phyloP scores from a whole-genome alignment of 345 rosid genomes.

The Turritis glabra region DNA sequence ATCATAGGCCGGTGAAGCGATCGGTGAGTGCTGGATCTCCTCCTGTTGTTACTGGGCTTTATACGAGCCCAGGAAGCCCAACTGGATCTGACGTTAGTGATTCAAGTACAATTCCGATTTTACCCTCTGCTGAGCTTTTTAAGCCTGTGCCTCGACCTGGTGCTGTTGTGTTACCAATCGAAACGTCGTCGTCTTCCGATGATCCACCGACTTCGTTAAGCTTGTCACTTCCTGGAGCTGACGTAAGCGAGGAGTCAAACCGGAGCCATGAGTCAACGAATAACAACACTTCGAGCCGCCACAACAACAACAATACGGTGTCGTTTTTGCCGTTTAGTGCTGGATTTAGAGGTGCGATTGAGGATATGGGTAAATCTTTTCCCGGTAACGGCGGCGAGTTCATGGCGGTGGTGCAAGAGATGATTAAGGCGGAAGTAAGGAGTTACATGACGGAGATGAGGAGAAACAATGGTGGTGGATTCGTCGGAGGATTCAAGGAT shows the following conservation, averaged over 20 bases:
- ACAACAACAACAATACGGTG: not conserved
- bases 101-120: slow-evolving; percentile 48
- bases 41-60: slow-evolving; percentile 51
- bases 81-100: slow-evolving; percentile 76
- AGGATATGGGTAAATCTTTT: slow-evolving; percentile 24
- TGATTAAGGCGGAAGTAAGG: slow-evolving; percentile 83
- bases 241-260: slow-evolving; percentile 50
- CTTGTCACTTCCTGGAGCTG: slow-evolving; percentile 63
- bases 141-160: slow-evolving; percentile 61
- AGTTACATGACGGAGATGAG: slow-evolving; percentile 68
- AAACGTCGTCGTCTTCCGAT: slow-evolving; percentile 46
- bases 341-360: slow-evolving; percentile 14
- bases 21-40: slow-evolving; percentile 64
- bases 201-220: slow-evolving; percentile 69
- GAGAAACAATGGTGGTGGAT: slow-evolving; percentile 29
- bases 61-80: slow-evolving; percentile 68
- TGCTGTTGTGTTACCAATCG: slow-evolving; percentile 40
- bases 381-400: slow-evolving; percentile 46
- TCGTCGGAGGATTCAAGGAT: slow-evolving; percentile 56
- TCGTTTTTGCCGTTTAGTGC: slow-evolving; percentile 18
- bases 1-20: slow-evolving; percentile 63
- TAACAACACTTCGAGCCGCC: not conserved
- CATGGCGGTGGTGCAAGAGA: slow-evolving; percentile 79
- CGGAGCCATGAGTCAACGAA: slow-evolving; percentile 42
- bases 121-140: slow-evolving; percentile 43